These are phyloP conservation scores for Lathyrus sativus DNA, from an alignment of 306 rosid genomes.

Conservation along the genomic window DNA sequence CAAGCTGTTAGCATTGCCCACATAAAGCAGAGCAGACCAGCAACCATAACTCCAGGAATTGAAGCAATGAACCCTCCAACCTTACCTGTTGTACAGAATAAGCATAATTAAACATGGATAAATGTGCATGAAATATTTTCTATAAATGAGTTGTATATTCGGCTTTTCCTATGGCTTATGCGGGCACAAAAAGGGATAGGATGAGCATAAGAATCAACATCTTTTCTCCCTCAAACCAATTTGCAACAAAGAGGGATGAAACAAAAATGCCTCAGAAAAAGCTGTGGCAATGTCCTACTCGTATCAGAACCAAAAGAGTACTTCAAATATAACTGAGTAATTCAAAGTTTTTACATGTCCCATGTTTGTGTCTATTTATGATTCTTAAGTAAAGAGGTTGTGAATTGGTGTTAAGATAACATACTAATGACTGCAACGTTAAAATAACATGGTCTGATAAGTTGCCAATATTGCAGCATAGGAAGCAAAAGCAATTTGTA, in stretches of 20 bases:
- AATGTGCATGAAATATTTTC: constrained; percentile 2
- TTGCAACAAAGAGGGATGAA: background rate
- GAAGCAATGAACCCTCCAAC: constrained; percentile 98
- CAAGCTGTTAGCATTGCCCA: constrained; percentile 98
- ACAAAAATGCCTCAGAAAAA: background rate
- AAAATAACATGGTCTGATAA: background rate
- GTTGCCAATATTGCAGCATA: too few species aligned
- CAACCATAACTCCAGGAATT: constrained; percentile 94
- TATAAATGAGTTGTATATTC: constrained; percentile 39
- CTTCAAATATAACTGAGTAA: constrained; percentile 2
- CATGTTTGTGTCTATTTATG: background rate
- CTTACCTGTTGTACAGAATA: constrained; percentile 62
- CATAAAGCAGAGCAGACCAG: constrained; percentile 96
- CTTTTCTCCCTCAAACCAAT: background rate
- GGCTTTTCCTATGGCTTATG: background rate
- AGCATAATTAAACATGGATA: constrained; percentile 24
- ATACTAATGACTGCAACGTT: background rate
- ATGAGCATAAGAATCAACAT: constrained; percentile 1
- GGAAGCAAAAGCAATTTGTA: too few species aligned
- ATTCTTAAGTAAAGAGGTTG: constrained; percentile 1
- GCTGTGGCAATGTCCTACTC: background rate
- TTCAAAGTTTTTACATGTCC: constrained; percentile 1
- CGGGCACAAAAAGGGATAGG: background rate
- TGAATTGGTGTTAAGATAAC: background rate
- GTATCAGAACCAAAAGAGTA: constrained; percentile 2